These are phyloP conservation scores for Lolium perenne DNA, from an alignment of 176 grass and related monocot species.

Conservation along the genomic window DNA sequence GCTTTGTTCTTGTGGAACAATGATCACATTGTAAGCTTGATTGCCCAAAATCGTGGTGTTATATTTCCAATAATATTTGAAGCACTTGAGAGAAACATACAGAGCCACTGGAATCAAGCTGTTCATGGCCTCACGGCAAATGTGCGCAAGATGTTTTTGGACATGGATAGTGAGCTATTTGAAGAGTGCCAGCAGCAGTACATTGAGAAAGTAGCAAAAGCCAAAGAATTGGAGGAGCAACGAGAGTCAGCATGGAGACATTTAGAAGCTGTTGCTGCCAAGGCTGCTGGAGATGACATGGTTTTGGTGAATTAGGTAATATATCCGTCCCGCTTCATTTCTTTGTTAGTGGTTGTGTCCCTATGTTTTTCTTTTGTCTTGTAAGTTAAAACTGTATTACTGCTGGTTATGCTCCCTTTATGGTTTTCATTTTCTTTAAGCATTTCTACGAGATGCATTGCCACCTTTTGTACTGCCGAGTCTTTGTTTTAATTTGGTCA, in stretches of 20 bases:
- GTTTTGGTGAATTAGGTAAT: constrained; percentile 93
- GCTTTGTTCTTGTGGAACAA: constrained; percentile 97
- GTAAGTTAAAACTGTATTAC: constrained; percentile 48
- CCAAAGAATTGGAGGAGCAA: constrained; percentile 73
- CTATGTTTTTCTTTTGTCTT: constrained; percentile 49
- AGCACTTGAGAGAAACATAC: constrained; percentile 91
- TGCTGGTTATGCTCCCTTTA: constrained; percentile 40
- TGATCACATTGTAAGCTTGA: constrained; percentile 92
- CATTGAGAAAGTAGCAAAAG: constrained; percentile 73
- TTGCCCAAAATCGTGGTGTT: constrained; percentile 81
- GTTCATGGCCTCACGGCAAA: constrained; percentile 91
- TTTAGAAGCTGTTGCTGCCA: constrained; percentile 71
- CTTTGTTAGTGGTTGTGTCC: constrained; percentile 50
- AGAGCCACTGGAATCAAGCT: constrained; percentile 93
- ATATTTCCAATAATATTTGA: constrained; percentile 99
- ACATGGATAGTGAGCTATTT: constrained; percentile 95
- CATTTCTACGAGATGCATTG: constrained; percentile 54
- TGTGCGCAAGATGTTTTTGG: constrained; percentile 96
- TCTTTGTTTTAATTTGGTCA: constrained; percentile 59
- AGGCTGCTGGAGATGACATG: constrained; percentile 69
- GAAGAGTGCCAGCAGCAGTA: constrained; percentile 87
- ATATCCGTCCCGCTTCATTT: constrained; percentile 47
- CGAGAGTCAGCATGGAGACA: constrained; percentile 77
- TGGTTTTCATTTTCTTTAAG: constrained; percentile 41
- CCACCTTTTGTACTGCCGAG: constrained; percentile 58